These are phyloP conservation scores for Colletotrichum spinosum DNA, from an alignment of 2,329 filamentous ascomycete species.

Conservation along the genomic window DNA sequence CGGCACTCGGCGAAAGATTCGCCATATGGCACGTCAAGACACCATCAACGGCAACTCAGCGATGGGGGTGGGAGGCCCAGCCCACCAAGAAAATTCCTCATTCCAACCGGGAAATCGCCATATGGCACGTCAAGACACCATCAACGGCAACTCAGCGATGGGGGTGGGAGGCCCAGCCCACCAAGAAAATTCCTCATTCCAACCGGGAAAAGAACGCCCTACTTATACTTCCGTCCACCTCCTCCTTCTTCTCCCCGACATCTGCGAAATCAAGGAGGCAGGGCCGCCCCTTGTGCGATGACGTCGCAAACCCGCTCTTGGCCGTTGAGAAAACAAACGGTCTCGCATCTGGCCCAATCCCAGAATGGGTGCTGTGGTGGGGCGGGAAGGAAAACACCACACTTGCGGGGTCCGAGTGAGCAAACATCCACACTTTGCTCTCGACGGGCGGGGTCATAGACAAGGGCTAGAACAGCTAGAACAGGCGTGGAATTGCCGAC, in stretches of 20 bases:
- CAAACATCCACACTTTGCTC: neutral
- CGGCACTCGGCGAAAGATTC: no score
- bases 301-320: neutral
- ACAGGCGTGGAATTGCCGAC: neutral
- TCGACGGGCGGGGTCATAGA: neutral
- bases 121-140: no score
- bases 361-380: neutral
- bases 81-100: neutral
- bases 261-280: neutral
- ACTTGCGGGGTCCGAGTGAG: neutral
- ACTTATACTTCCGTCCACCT: neutral
- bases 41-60: neutral
- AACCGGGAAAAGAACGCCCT: neutral
- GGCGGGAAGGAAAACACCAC: neutral
- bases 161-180: no score
- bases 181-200: no score
- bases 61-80: neutral
- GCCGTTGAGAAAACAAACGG: neutral
- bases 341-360: neutral
- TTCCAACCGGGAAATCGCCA: no score
- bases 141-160: no score
- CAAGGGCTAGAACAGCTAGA: neutral
- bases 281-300: neutral
- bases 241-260: neutral
- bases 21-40: no score